Evolutionary conservation across 2,329 filamentous ascomycete species (phyloP).

Genomic region (Dryadomyces quercus-mongolicae): DNA sequence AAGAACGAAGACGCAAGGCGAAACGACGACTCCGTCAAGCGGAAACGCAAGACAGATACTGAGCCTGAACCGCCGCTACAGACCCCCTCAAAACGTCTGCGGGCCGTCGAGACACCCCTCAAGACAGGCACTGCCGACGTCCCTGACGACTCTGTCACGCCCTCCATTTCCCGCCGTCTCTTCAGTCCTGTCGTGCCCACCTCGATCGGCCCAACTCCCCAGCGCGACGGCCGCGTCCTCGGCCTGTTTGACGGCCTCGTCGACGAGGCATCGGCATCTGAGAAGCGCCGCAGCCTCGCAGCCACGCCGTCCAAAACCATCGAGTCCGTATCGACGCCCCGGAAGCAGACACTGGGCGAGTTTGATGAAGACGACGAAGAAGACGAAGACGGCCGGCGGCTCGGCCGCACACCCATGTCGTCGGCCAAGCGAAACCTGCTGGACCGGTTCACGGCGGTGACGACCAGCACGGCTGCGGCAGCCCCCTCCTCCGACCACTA

Average conservation of each 20-base stretch:
- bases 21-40: constrained; percentile 11
- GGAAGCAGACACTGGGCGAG: constrained; percentile 24
- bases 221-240: constrained; percentile 64
- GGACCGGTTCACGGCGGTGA: constrained; percentile 25
- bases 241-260: constrained; percentile 63
- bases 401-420: constrained; percentile 39
- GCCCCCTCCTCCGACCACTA: not conserved
- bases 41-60: constrained; percentile 27
- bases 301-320: constrained; percentile 32
- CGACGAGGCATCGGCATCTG: constrained; percentile 32
- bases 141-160: constrained; percentile 24
- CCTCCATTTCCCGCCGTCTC: constrained; percentile 42
- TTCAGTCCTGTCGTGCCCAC: constrained; percentile 48
- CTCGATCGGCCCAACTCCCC: constrained; percentile 65
- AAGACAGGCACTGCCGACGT: constrained; percentile 17
- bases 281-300: constrained; percentile 8
- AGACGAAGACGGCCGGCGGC: constrained; percentile 15
- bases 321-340: constrained; percentile 28
- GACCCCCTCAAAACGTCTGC: constrained; percentile 41
- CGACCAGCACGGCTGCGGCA: not conserved
- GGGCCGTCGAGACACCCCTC: constrained; percentile 33
- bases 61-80: constrained; percentile 19
- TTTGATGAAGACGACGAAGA: constrained; percentile 16
- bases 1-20: constrained; percentile 18
- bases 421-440: constrained; percentile 48